Conservation (phyloP, 2,329 filamentous ascomycete species). For the Dactylella cylindrospora region DNA sequence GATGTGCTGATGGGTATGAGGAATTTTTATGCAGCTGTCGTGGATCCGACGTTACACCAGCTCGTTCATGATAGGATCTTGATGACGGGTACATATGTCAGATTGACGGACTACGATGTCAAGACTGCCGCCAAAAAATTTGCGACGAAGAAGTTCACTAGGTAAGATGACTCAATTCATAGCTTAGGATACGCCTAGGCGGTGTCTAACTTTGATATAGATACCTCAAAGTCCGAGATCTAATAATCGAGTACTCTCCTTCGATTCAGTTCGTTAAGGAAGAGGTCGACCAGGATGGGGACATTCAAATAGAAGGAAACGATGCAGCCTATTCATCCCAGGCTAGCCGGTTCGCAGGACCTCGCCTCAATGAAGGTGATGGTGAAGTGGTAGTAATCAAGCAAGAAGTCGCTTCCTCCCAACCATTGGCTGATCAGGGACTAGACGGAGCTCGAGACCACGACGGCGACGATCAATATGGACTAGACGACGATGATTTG, state of each 20-base stretch:
- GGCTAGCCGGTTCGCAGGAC: not conserved
- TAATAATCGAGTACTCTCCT: constrained; percentile 28
- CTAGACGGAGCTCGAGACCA: constrained; percentile 42
- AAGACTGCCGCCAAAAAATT: constrained; percentile 24
- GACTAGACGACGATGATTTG: constrained; percentile 29
- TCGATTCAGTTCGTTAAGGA: constrained; percentile 20
- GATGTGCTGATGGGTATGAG: too few species aligned
- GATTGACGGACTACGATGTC: constrained; percentile 36
- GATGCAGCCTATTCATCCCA: not conserved
- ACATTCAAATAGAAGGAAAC: constrained; percentile 9
- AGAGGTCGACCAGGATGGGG: constrained; percentile 17
- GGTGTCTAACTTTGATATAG: constrained; percentile 1
- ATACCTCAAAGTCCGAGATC: constrained; percentile 30
- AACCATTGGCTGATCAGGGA: constrained; percentile 34
- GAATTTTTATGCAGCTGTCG: constrained; percentile 16
- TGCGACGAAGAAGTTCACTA: constrained; percentile 20
- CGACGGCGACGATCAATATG: constrained; percentile 13
- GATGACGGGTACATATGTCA: constrained; percentile 22
- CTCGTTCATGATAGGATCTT: constrained; percentile 31
- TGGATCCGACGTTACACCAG: constrained; percentile 25
- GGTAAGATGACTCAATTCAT: constrained; percentile 8
- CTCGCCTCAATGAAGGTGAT: constrained; percentile 3
- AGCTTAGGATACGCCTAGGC: not conserved
- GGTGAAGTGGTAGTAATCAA: constrained; percentile 44
- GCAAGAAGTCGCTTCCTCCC: constrained; percentile 35